Base-by-base conservation (phyloP, 306 rosid genomes). In the Hylodesmum podocarpum region DNA sequence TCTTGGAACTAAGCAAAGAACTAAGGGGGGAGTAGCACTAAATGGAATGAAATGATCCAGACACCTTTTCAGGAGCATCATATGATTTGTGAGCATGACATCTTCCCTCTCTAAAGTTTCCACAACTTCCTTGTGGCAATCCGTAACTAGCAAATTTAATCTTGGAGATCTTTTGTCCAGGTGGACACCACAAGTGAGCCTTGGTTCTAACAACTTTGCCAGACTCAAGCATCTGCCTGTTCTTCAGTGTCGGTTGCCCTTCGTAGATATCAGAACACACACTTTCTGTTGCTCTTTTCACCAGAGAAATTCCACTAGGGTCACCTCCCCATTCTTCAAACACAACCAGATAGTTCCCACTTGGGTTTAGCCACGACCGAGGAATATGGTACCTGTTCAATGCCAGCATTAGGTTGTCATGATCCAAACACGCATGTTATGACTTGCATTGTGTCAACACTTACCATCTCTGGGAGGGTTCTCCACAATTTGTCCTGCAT, bases 251-350 rank as follows among this genome's bases (percentile, higher is more conserved):
- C 29, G 88, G 91, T 55, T 87, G 89, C 41, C 82, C 89, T 73
- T 89, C 91, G 81, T 55, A 80, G 73, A 89, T 83, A 85, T 87
- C 83, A 77, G 94, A 84, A 71, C 94, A 89, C 55, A 84, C 90
- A 77, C 83, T 85, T 63, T 15, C 82, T 73, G 80, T 79, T 33
- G 83, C 29, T 85, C 97, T 86, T 84, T 78, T 86, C 59, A 88
- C 96, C 85, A 95, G 76, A 40, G 94, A 76, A 70, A 95, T 88
- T 78, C 88, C 86, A 8, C 29, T 18, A 8, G 99, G 92, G 31
- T 95, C 93, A 25, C 97, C 97, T 15, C 99, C 99, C 92, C 80
- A 88, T 83, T 95, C 99, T 77, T 95, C 99, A 49, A 95, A 91
- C 83, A 95, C 88, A 28, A 92, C 96, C 81, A 95, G 59, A 31